phyloP scores from a whole-genome alignment of 257 asterid species.

The Solanum clarkiae region DNA sequence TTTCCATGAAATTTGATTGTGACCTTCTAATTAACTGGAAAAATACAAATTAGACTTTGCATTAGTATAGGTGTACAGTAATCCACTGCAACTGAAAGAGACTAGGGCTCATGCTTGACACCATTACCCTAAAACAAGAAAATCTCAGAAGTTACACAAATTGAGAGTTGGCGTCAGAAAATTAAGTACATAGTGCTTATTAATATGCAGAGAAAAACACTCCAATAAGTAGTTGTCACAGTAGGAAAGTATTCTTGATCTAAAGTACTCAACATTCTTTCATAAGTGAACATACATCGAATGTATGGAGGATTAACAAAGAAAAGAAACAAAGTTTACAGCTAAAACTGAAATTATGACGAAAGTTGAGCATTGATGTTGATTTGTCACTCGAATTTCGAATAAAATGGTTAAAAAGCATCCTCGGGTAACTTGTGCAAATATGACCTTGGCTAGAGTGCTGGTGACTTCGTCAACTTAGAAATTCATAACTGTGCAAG shows the following conservation, averaged over 20 bases:
- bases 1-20: conserved; percentile 52
- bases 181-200: not conserved
- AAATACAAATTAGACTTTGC: not conserved
- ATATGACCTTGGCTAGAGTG: not conserved
- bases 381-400: not conserved
- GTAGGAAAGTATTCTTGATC: not conserved
- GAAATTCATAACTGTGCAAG: not conserved
- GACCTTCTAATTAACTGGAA: conserved; percentile 51
- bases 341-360: not conserved
- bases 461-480: not conserved
- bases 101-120: not conserved
- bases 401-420: conserved; percentile 3
- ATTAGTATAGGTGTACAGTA: not conserved
- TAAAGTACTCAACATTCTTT: not conserved
- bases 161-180: not conserved
- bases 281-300: not conserved
- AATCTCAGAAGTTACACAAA: not conserved
- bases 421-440: conserved; percentile 1
- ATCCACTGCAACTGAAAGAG: not conserved
- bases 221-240: not conserved
- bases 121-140: not conserved
- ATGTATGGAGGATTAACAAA: not conserved
- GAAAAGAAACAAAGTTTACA: not conserved
- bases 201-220: not conserved
- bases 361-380: not conserved